Evolutionary conservation across 2,329 filamentous ascomycete genomes (phyloP).

Genomic region (Chrysoporthe austroafricana): DNA sequence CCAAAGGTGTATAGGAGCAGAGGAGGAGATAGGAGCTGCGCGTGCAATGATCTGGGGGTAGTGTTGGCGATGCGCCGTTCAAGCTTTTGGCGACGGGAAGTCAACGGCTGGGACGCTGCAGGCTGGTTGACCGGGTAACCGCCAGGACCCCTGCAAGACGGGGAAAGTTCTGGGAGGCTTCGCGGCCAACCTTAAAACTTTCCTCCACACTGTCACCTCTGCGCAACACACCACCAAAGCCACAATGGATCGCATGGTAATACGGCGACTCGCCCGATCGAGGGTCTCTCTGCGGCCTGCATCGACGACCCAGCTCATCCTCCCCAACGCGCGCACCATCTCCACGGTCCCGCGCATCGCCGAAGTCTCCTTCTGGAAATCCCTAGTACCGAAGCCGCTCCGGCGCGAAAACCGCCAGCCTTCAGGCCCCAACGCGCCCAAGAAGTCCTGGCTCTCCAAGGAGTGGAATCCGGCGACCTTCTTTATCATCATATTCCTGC

Average conservation of each 20-base stretch:
- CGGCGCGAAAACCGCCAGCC: slow-evolving; percentile 47
- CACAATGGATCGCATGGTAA: slow-evolving; percentile 23
- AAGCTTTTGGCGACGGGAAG: slow-evolving; percentile 11
- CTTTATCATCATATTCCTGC: slow-evolving; percentile 78
- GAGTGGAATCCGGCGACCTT: slow-evolving; percentile 83
- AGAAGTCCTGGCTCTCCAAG: slow-evolving; percentile 53
- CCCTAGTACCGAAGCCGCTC: slow-evolving; percentile 69
- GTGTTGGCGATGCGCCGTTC: background rate
- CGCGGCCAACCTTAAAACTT: background rate
- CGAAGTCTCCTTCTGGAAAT: slow-evolving; percentile 66
- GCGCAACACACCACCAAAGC: background rate
- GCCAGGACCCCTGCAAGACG: background rate
- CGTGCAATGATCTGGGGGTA: slow-evolving; percentile 8
- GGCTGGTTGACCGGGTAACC: slow-evolving; percentile 34
- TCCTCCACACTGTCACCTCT: background rate
- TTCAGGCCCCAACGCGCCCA: slow-evolving; percentile 39
- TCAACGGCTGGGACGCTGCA: slow-evolving; percentile 2
- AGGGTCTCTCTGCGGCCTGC: background rate
- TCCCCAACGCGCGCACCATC: slow-evolving; percentile 17
- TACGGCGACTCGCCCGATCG: slow-evolving; percentile 12
- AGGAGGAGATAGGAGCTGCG: slow-evolving; percentile 27
- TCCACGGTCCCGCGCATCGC: slow-evolving; percentile 36
- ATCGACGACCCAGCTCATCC: background rate
- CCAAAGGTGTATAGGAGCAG: background rate
- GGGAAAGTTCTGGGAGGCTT: background rate